phyloP scores from a whole-genome alignment of 2,329 filamentous ascomycete genomes.

The Epichloe sylvatica region DNA sequence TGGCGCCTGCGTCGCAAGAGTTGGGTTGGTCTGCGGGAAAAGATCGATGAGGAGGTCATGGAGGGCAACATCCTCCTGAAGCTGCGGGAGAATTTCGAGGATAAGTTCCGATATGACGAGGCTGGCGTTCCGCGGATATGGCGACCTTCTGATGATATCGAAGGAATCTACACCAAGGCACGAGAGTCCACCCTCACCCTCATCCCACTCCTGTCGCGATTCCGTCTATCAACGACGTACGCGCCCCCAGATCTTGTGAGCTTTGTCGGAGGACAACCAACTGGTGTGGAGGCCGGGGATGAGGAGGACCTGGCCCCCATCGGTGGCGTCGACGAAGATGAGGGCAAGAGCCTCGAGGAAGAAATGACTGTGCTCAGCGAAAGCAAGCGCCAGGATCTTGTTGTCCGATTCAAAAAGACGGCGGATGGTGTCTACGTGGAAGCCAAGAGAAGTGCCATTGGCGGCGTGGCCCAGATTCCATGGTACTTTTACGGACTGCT shows the following conservation, averaged over 20 bases:
- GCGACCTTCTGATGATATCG: conserved; percentile 93
- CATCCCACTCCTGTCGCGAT: conserved; percentile 76
- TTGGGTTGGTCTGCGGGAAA: conserved; percentile 78
- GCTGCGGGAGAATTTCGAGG: conserved; percentile 94
- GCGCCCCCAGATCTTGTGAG: conserved; percentile 72
- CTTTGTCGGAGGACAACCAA: conserved; percentile 70
- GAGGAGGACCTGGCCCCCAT: conserved; percentile 84
- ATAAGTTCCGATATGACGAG: conserved; percentile 97
- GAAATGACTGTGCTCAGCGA: conserved; percentile 93
- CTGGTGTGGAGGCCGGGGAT: conserved; percentile 61
- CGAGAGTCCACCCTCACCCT: conserved; percentile 83
- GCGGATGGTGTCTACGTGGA: conserved; percentile 97
- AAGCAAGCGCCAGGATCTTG: conserved; percentile 77
- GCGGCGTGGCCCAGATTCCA: conserved; percentile 84
- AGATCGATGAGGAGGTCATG: conserved; percentile 95
- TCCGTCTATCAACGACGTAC: conserved; percentile 62
- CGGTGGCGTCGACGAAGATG: conserved; percentile 86
- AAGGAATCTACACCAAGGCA: conserved; percentile 84
- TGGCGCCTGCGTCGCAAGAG: conserved; percentile 90
- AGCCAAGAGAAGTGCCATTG: conserved; percentile 91
- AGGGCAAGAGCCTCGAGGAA: conserved; percentile 86
- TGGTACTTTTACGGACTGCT: conserved; percentile 88
- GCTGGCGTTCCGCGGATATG: conserved; percentile 89
- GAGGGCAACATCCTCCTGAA: conserved; percentile 93
- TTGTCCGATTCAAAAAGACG: conserved; percentile 93